phyloP scores from a whole-genome alignment of 139 green algal species.

The Chlamydomonas urium region DNA sequence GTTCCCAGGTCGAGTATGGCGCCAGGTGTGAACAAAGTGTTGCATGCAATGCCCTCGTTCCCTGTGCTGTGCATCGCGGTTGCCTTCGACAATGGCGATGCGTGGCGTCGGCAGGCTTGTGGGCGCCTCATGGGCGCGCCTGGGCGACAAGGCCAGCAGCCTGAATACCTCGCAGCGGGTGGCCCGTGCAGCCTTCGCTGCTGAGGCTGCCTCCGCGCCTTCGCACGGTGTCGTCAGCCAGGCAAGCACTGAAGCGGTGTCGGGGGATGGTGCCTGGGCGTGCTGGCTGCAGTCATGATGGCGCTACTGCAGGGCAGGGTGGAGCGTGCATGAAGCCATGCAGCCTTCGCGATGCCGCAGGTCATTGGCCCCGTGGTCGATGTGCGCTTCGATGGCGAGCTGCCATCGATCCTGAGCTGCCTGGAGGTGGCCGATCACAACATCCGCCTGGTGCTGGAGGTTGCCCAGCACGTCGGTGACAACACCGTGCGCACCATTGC shows the following conservation, averaged over 20 bases:
- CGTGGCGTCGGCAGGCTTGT: not conserved
- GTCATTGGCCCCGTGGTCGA: slow-evolving; percentile 98
- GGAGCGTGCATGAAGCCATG: not conserved
- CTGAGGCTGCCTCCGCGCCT: slow-evolving; percentile 7
- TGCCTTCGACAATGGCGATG: slow-evolving; percentile 11
- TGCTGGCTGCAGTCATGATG: not conserved
- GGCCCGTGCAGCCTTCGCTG: not conserved
- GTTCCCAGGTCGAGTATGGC: too few relatives aligned
- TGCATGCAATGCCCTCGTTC: too few relatives aligned
- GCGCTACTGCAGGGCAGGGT: not conserved
- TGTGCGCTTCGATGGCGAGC: slow-evolving; percentile 92
- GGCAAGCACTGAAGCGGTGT: not conserved
- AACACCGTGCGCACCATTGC: slow-evolving; percentile 97
- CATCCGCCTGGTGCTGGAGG: slow-evolving; percentile 94
- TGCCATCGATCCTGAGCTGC: slow-evolving; percentile 86
- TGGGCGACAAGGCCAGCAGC: too few relatives aligned
- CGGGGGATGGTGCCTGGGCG: not conserved
- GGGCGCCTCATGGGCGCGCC: not conserved
- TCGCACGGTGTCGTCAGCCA: slow-evolving; percentile 11
- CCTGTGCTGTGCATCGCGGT: too few relatives aligned
- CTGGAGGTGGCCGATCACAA: slow-evolving; percentile 86
- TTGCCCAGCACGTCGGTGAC: slow-evolving; percentile 96
- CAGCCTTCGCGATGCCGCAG: slow-evolving; percentile 36
- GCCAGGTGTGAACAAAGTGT: too few relatives aligned
- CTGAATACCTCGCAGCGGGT: not conserved